Conservation (phyloP, 495 filamentous ascomycete genomes). For the Lophium mytilinum region DNA sequence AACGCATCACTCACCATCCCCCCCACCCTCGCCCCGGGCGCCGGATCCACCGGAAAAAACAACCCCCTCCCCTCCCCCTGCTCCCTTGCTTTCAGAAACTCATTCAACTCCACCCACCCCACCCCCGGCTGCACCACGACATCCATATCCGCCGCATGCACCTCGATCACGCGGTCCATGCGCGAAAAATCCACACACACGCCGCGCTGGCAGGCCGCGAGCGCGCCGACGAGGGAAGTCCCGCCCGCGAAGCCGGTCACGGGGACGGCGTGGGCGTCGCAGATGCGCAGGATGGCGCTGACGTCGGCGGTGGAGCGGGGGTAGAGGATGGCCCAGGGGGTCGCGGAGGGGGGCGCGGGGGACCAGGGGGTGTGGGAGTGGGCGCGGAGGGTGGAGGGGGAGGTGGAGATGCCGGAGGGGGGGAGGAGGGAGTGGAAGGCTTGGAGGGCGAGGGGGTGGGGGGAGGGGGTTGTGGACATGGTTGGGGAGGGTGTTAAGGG, state of each 20-base stretch:
- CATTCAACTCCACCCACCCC: constrained; percentile 70
- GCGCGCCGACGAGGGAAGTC: constrained; percentile 68
- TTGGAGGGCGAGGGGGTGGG: too few species aligned
- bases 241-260: constrained; percentile 67
- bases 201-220: constrained; percentile 59
- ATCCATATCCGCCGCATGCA: constrained; percentile 70
- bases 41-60: constrained; percentile 77
- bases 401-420: constrained; percentile 73
- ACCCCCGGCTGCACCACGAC: constrained; percentile 75
- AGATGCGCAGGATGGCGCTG: constrained; percentile 59
- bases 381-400: constrained; percentile 51
- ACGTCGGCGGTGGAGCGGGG: constrained; percentile 39
- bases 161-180: constrained; percentile 59
- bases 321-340: constrained; percentile 24
- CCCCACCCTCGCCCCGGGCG: constrained; percentile 76
- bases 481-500: too few species aligned
- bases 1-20: constrained; percentile 77
- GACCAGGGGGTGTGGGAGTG: constrained; percentile 89
- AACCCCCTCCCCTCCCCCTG: constrained; percentile 46
- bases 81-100: constrained; percentile 57
- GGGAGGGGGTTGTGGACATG: too few species aligned
- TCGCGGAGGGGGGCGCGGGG: constrained; percentile 48
- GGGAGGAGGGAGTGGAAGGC: constrained; percentile 84
- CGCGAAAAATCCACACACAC: constrained; percentile 67
- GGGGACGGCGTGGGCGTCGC: constrained; percentile 57